These are phyloP conservation scores for Wickerhamiella siamensis DNA, from an alignment of 805 yeast genomes.

Conservation along the genomic window DNA sequence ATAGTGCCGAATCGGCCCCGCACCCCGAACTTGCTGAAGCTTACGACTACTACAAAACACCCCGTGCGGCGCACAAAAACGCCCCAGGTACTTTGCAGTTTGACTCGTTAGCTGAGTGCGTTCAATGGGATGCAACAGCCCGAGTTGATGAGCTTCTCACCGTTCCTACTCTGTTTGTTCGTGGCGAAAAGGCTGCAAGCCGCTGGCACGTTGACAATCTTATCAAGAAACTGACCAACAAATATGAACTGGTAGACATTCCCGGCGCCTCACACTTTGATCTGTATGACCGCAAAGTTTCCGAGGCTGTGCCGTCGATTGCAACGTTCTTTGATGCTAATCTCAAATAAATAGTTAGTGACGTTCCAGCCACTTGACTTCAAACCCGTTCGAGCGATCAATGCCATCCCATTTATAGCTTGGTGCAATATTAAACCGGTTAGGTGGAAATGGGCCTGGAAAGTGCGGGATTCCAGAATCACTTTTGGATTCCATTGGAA, in stretches of 20 bases:
- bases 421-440: constrained; percentile 63
- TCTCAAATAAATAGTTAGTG: constrained; percentile 8
- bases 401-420: constrained; percentile 89
- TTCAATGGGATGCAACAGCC: constrained; percentile 6
- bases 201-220: neutral
- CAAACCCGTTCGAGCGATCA: constrained; percentile 81
- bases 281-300: constrained; percentile 7
- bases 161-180: constrained; percentile 8
- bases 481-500: constrained; percentile 8
- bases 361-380: constrained; percentile 38
- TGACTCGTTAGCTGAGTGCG: neutral
- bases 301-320: neutral
- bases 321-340: neutral
- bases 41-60: constrained; percentile 10
- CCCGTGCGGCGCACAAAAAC: constrained; percentile 7
- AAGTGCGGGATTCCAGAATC: constrained; percentile 42
- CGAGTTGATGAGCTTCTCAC: constrained; percentile 5
- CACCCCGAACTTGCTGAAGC: constrained; percentile 8
- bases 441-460: constrained; percentile 41
- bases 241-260: constrained; percentile 2
- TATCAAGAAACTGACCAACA: neutral
- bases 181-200: constrained; percentile 5
- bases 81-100: neutral
- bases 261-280: constrained; percentile 7
- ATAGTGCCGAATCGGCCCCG: neutral